Evolutionary conservation across 2,329 filamentous ascomycete genomes (phyloP).

Genomic region (Berkeleyomyces rouxiae): DNA sequence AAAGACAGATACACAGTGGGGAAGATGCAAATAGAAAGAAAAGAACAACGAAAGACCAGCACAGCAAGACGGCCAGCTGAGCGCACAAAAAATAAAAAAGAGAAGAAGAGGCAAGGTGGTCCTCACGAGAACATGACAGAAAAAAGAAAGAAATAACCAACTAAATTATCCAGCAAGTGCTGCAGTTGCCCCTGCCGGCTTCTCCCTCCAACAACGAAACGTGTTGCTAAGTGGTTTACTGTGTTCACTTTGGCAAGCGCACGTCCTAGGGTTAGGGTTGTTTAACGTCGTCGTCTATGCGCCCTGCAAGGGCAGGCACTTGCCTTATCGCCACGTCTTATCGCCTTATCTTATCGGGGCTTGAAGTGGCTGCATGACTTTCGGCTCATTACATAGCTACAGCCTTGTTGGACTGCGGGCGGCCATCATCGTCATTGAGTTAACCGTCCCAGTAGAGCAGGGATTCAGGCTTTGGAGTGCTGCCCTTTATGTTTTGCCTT

Average conservation of each 20-base stretch:
- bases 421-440: background rate
- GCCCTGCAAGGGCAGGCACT: background rate
- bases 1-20: constrained; percentile 1
- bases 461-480: background rate
- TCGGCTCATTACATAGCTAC: background rate
- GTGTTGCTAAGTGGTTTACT: constrained; percentile 8
- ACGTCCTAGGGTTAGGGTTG: background rate
- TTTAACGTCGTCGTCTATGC: background rate
- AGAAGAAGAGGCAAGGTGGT: constrained; percentile 1
- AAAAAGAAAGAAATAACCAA: background rate
- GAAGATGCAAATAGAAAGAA: background rate
- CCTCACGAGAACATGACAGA: background rate
- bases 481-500: background rate
- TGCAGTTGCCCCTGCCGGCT: background rate
- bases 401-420: background rate
- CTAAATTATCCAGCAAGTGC: background rate
- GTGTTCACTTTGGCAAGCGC: constrained; percentile 6
- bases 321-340: background rate
- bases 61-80: background rate
- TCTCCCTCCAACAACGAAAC: background rate
- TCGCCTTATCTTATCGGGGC: background rate
- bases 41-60: background rate
- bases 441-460: background rate
- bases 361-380: background rate
- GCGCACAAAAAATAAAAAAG: background rate